Conservation (phyloP, 2,329 filamentous ascomycete genomes). For the Cytospora mali region DNA sequence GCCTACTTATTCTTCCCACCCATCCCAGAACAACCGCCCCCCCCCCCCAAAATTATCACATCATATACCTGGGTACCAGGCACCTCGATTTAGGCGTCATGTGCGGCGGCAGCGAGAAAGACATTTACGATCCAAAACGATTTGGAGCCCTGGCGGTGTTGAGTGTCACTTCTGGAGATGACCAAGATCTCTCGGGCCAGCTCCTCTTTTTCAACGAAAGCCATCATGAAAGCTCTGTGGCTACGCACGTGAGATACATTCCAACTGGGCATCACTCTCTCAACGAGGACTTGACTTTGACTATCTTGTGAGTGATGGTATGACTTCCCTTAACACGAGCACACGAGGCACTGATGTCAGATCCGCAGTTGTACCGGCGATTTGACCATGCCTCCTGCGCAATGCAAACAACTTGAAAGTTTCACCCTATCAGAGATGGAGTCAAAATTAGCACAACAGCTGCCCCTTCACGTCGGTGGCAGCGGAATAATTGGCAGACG, state of each 20-base stretch:
- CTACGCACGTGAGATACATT: conserved; percentile 23
- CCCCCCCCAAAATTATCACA: background rate
- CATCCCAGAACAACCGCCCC: background rate
- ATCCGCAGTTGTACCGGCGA: conserved; percentile 21
- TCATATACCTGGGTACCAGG: background rate
- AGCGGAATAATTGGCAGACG: conserved; percentile 27
- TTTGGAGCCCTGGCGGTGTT: conserved; percentile 25
- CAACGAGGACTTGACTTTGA: conserved; percentile 9
- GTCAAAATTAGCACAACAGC: conserved; percentile 13
- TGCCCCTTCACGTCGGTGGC: conserved; percentile 22
- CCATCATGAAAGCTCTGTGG: conserved; percentile 20
- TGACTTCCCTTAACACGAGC: background rate
- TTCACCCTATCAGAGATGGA: conserved; percentile 15
- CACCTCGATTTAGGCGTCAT: background rate
- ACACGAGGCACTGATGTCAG: background rate
- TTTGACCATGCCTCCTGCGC: conserved; percentile 13
- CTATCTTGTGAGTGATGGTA: conserved; percentile 19
- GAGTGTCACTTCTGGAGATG: conserved; percentile 3
- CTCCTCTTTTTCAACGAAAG: conserved; percentile 21
- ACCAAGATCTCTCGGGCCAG: conserved; percentile 17
- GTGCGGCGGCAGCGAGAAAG: conserved; percentile 22
- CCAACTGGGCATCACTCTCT: background rate
- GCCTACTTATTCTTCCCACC: background rate
- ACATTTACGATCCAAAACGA: conserved; percentile 19
- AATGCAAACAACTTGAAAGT: conserved; percentile 10